Conservation (phyloP, 495 filamentous ascomycete genomes). For the Glonium stellatum region DNA sequence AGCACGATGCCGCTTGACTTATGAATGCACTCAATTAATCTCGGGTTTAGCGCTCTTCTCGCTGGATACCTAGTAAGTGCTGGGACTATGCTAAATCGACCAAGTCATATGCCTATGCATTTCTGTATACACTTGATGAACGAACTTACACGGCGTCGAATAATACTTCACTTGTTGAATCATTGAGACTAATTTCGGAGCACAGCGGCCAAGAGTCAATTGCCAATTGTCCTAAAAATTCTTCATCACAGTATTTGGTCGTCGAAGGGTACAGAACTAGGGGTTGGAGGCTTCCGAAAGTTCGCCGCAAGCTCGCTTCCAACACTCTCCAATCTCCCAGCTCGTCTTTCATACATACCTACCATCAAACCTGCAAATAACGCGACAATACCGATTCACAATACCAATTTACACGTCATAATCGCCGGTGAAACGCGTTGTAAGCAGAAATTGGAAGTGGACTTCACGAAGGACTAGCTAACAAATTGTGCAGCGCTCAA, state of each 20-base stretch:
- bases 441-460: neutral
- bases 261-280: neutral
- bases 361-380: neutral
- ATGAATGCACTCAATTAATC: no score
- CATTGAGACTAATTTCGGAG: neutral
- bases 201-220: neutral
- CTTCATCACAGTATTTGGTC: neutral
- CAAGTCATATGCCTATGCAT: neutral
- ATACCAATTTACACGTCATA: neutral
- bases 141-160: neutral
- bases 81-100: no score
- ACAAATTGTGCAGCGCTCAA: neutral
- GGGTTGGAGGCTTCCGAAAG: neutral
- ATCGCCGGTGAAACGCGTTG: slow-evolving; percentile 2
- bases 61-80: no score
- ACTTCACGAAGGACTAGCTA: neutral
- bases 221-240: neutral
- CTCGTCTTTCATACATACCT: neutral
- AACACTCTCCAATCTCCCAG: neutral
- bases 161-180: neutral
- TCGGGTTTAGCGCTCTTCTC: no score
- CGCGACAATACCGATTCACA: neutral
- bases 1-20: no score
- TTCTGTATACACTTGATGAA: neutral
- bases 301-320: neutral